Conservation (phyloP, 1,284 basidiomycete species). For the Bjerkandera adusta region DNA sequence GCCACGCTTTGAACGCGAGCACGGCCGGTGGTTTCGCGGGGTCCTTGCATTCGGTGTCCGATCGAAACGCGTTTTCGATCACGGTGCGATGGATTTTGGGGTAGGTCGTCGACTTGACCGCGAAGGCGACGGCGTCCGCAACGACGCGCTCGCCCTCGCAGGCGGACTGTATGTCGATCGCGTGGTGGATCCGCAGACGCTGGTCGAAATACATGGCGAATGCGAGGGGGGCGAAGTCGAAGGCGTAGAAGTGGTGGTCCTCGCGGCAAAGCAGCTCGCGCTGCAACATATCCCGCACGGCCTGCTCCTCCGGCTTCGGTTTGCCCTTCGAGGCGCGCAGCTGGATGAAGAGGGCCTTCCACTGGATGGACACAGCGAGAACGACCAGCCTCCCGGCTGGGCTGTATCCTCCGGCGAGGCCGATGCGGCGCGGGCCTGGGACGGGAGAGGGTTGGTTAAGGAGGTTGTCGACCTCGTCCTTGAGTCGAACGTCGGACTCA, state of each 20-base stretch:
- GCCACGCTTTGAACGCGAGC: conserved; percentile 28
- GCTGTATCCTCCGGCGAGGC: conserved; percentile 20
- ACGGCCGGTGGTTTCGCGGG: conserved; percentile 11
- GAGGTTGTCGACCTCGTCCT: neutral
- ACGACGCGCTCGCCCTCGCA: conserved; percentile 34
- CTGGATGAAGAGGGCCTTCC: conserved; percentile 26
- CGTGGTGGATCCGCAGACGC: conserved; percentile 37
- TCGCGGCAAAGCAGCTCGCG: conserved; percentile 26
- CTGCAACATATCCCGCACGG: conserved; percentile 24
- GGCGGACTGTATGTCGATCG: conserved; percentile 52
- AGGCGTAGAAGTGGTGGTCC: conserved; percentile 32
- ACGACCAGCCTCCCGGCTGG: conserved; percentile 23
- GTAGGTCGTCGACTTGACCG: conserved; percentile 34
- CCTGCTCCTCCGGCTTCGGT: conserved; percentile 15
- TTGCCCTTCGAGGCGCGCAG: conserved; percentile 22
- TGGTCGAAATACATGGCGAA: conserved; percentile 40
- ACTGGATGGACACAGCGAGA: conserved; percentile 24
- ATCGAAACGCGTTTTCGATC: conserved; percentile 38
- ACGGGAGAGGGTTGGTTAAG: neutral
- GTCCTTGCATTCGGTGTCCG: conserved; percentile 11
- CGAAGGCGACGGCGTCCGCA: conserved; percentile 39
- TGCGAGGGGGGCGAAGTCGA: conserved; percentile 44
- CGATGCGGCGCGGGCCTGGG: conserved; percentile 3
- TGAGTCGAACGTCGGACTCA: conserved; percentile 8
- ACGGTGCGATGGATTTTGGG: conserved; percentile 38